Evolutionary conservation across 1,284 basidiomycete species (phyloP).

Genomic region (Cystobasidium sp.): DNA sequence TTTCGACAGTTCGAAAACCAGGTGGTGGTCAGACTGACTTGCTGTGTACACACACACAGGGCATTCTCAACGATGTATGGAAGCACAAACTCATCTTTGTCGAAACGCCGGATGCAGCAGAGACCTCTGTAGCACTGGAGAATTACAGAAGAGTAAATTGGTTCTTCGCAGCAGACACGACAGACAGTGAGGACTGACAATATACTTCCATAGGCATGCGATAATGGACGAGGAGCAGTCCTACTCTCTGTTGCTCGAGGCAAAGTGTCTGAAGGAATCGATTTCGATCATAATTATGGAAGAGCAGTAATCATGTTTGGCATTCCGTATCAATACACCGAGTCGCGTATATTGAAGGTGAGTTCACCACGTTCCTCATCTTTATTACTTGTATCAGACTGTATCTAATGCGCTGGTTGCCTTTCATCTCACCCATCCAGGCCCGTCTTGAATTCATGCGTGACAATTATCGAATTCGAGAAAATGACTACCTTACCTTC

Average conservation of each 20-base stretch:
- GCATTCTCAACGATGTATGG: conserved; percentile 98
- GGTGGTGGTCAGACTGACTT: background rate
- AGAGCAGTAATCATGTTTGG: conserved; percentile 98
- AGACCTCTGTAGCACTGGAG: conserved; percentile 96
- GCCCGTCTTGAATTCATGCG: conserved; percentile 95
- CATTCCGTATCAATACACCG: conserved; percentile 76
- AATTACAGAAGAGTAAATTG: conserved; percentile 85
- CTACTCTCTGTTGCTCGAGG: conserved; percentile 96
- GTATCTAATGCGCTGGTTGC: too few species aligned
- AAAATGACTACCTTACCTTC: conserved; percentile 98
- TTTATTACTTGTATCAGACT: too few species aligned
- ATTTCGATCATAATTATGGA: conserved; percentile 99
- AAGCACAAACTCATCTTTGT: conserved; percentile 99
- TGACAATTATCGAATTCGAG: conserved; percentile 97
- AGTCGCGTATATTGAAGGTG: conserved; percentile 89
- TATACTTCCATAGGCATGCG: conserved; percentile 73
- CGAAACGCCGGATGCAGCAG: conserved; percentile 98
- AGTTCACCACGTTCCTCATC: background rate
- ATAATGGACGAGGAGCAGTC: conserved; percentile 97
- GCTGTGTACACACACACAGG: conserved; percentile 63
- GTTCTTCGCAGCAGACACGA: background rate
- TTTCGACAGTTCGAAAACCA: background rate
- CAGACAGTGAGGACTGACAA: background rate
- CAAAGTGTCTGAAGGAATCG: conserved; percentile 99
- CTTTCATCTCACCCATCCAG: conserved; percentile 42